Base-by-base conservation (phyloP, 2,329 filamentous ascomycete species). In the Rugonectria rugulosa region DNA sequence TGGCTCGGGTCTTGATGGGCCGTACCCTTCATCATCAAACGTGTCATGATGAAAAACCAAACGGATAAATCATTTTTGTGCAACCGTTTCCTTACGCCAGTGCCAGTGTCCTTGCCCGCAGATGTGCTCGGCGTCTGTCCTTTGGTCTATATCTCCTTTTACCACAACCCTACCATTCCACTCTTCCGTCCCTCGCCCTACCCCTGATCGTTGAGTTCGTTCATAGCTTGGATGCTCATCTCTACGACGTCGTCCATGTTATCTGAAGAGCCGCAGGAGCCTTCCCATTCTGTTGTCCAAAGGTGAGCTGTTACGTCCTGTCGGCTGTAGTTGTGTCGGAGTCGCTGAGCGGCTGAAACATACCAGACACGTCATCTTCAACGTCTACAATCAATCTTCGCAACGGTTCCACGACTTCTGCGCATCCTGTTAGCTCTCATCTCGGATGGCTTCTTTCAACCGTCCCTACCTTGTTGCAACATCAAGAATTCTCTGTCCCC, bases 291-390 rank as follows among this genome's bases (percentile, higher is more conserved):
- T 83, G 32, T 71, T 56, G 20, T 48, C 41, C 51, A 62, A n/a
- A 46, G 50, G 62, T 68, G 57, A 69, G 58, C 58, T 58, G 48
- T 66, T 57, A 65, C 53, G 51, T 49, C 51, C 64, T 60, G 56
- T 68, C 61, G 66, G 57, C 53, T 57, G 51, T 68, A 31, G 60
- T 64, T 59, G 64, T 62, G 50, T 65, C 63, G 52, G 57, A 65
- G 56, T 63, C 62, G 59, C 66, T 63, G 50, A 66, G 56, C 52
- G 65, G 64, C 60, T 64, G 63, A 45, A 65, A 80, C 82, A 74
- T 82, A 84, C 83, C 83, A 62, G 83, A 85, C 62, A 74, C 82
- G 49, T 86, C 83, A 47, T 86, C 83, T 57, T 86, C 83, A 51
- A 83, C 67, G 43, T 86, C 83, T 14, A 85, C 77, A 37, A 82